Percentiles rank a stretch among this genome's conserved stretches.
phyloP scores from a whole-genome alignment of 2,329 filamentous ascomycete species.

The Colletotrichum filicis region DNA sequence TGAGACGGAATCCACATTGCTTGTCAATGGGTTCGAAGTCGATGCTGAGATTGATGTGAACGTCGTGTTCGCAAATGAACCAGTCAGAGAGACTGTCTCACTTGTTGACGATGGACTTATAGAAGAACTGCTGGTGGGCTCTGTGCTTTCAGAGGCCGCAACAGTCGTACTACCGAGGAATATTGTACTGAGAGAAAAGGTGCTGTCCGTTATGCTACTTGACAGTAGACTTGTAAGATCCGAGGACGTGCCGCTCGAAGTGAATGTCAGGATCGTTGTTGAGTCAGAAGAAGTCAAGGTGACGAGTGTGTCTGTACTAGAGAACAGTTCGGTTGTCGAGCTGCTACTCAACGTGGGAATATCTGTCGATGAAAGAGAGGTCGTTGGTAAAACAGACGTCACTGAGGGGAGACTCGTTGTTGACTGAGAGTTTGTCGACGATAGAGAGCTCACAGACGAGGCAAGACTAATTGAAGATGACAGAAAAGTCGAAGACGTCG shows the following conservation, averaged over 20 bases:
- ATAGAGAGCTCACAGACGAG: too few species aligned
- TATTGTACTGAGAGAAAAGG: background rate
- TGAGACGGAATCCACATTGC: background rate
- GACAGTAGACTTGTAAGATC: background rate
- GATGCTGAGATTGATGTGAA: background rate
- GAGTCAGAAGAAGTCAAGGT: background rate
- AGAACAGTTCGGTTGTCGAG: background rate
- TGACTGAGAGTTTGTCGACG: too few species aligned
- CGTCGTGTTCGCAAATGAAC: background rate
- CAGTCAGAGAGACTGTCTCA: background rate
- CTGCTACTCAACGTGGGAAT: background rate
- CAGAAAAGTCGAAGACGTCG: too few species aligned
- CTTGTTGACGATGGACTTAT: background rate
- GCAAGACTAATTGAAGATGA: too few species aligned
- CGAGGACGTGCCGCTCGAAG: background rate
- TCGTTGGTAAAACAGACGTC: too few species aligned
- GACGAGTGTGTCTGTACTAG: background rate
- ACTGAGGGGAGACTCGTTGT: too few species aligned
- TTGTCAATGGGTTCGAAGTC: background rate
- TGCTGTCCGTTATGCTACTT: background rate
- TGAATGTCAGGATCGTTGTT: background rate
- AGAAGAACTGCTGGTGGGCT: background rate
- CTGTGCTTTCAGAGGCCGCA: background rate
- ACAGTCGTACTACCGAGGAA: background rate
- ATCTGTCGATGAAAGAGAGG: background rate